Base-by-base conservation (phyloP, 345 rosid species). In the Hibiscus syriacus region DNA sequence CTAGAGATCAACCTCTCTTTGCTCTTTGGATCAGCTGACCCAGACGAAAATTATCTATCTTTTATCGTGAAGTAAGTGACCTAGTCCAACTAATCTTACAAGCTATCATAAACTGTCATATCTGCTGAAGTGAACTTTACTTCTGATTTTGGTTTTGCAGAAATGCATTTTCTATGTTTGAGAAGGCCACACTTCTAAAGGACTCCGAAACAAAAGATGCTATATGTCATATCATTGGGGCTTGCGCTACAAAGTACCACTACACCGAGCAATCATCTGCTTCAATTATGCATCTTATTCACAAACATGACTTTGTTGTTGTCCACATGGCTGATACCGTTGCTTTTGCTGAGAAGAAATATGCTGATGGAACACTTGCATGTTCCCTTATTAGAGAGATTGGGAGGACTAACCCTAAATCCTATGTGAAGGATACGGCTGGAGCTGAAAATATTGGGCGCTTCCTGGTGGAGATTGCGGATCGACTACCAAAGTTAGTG, bases 371-470 rank as follows among this genome's bases (percentile, higher is more conserved):
- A 58, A 86, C 92, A 55, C 80, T 91, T 82, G 99, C 96, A 5
- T 83, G 74, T 78, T 83, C 86, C 65, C 72, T 94, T 48, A 83
- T 94, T 7, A 85, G 99, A 80, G 99, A 94, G 76, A 84, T 94
- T 59, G 99, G 96, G 49, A 87, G 95, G 79, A 89, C 92, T 58
- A 92, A 85, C 70, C 92, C 96, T 19, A 94, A 85, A 74, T 74
- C 89, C 69, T 94, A 86, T 52, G 84, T 84, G 67, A 94, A 89
- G 85, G 99, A 94, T 74, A 85, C 93, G 5, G 84, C 55, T 58
- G 98, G 99, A 55, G 97, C 99, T 30, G 99, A 94, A 72, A 94
- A 94, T 86, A 70, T 91, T 60, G 98, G 99, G 27, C 95, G 99
- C 68, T 91, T 94, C 75, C 81, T 94, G 60, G 96, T 94, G 53